Conservation (phyloP, 495 filamentous ascomycete genomes). For the Aspergillus coremiiformis region DNA sequence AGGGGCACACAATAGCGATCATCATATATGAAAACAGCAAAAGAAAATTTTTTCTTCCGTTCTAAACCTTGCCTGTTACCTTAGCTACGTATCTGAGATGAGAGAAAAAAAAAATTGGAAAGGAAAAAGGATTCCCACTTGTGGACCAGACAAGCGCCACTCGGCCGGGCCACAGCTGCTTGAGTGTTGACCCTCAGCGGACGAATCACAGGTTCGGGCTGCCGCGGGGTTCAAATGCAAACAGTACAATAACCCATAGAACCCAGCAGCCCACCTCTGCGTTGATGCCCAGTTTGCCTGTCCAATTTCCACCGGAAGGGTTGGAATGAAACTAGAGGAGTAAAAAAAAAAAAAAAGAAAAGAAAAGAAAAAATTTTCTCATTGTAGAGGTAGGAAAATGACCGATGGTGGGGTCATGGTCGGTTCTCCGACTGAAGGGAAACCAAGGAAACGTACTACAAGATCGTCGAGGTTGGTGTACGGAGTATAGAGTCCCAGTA, state of each 20-base stretch:
- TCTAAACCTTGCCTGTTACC: slow-evolving; percentile 7
- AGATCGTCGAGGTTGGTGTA: neutral
- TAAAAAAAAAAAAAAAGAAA: slow-evolving; percentile 16
- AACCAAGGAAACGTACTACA: slow-evolving; percentile 30
- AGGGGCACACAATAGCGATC: slow-evolving; percentile 5
- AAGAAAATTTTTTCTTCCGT: neutral
- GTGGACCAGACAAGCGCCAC: slow-evolving; percentile 21
- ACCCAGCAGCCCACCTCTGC: slow-evolving; percentile 27
- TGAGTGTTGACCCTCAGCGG: neutral
- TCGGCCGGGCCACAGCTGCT: slow-evolving; percentile 14
- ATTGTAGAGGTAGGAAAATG: slow-evolving; percentile 11
- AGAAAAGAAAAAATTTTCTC: slow-evolving; percentile 21
- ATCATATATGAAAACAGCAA: too few species aligned
- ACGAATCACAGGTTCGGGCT: slow-evolving; percentile 12
- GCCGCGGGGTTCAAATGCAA: slow-evolving; percentile 26
- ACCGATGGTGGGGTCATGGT: slow-evolving; percentile 11
- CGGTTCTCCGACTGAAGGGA: slow-evolving; percentile 9
- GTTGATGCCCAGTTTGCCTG: slow-evolving; percentile 39
- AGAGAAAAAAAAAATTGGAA: neutral
- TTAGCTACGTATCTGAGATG: neutral
- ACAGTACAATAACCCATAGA: slow-evolving; percentile 17
- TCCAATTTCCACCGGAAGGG: slow-evolving; percentile 12
- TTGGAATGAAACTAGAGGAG: slow-evolving; percentile 9
- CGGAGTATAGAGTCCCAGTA: too few species aligned
- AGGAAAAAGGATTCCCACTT: slow-evolving; percentile 3